Evolutionary conservation across 2,329 filamentous ascomycete species (phyloP), one percentile per base, ranked within the genome.

Genomic region (Colletotrichum destructivum): DNA sequence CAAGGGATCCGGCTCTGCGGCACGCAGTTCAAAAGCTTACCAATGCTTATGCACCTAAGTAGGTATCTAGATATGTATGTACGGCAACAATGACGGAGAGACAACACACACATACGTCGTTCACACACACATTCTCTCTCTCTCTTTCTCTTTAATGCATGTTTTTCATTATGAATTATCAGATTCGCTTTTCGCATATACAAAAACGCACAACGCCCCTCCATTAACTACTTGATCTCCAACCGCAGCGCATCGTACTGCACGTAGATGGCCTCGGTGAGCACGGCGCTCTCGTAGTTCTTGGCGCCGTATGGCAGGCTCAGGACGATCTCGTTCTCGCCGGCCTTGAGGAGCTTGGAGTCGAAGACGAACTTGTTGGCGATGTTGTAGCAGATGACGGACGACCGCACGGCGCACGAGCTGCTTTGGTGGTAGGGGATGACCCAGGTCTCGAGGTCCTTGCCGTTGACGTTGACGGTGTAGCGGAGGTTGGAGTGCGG

Each of bases 201-300:
- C 18, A 8, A 4, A 31, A 15, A 35, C 31, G 31, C 31, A 35
- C 31, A 35, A 35, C 31, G n/a, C 56, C 16, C 2, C n/a, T 15
- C 2, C 35, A 9, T 40, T 15, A 4, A 7, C 47, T 80, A 86
- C 66, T 78, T 77, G 35, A 91, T 76, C 76, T 91, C 89, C 63
- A 91, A 74, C 66, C 89, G 81, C 78, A 91, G 75, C 6, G 89
- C 88, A 79, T 91, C 89, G 74, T 91, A 91, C 80, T 91, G 88
- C 11, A 91, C 85, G 78, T 91, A 91, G 0, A 88, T 82, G 1
- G 83, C 84, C 66, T 79, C 79, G 0, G 88, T 84, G 52, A 90
- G 75, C 5, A 90, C 55, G 0, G 89, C 88, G 42, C 84, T 86
- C 79, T 90, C 87, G 35, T 86, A 86, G 75, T 90, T 82, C 11